Evolutionary conservation across 176 grass and related monocot species (phyloP).

Genomic region (Oryza meyeriana): DNA sequence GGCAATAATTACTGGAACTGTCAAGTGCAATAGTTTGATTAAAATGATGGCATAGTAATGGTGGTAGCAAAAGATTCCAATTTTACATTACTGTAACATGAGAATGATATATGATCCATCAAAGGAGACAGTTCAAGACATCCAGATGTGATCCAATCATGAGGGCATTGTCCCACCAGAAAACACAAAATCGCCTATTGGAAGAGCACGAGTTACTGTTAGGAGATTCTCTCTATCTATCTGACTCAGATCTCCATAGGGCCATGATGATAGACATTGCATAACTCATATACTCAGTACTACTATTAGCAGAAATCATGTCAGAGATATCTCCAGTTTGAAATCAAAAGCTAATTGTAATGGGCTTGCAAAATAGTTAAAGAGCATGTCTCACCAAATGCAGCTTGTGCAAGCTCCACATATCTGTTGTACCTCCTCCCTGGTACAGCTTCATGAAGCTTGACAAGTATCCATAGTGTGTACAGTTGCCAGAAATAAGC

Average conservation of each 20-base stretch:
- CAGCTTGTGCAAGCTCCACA: constrained; percentile 95
- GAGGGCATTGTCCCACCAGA: constrained; percentile 7
- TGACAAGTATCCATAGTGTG: constrained; percentile 91
- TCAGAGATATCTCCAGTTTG: constrained; percentile 8
- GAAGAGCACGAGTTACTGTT: constrained; percentile 22
- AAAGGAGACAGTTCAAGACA: constrained; percentile 1
- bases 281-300: background rate
- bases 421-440: constrained; percentile 97
- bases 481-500: constrained; percentile 99
- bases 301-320: background rate
- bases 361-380: constrained; percentile 23
- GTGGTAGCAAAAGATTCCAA: constrained; percentile 16
- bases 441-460: constrained; percentile 95
- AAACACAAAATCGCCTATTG: constrained; percentile 3
- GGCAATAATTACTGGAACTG: constrained; percentile 14
- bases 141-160: constrained; percentile 13
- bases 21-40: constrained; percentile 22
- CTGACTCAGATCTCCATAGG: constrained; percentile 17
- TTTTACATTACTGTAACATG: background rate
- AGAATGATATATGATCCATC: background rate
- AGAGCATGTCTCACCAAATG: constrained; percentile 72
- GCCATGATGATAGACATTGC: constrained; percentile 13
- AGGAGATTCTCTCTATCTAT: constrained; percentile 28
- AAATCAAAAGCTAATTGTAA: background rate
- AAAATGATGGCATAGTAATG: background rate